Base-by-base conservation (phyloP, 306 rosid species). In the Lablab purpureus region DNA sequence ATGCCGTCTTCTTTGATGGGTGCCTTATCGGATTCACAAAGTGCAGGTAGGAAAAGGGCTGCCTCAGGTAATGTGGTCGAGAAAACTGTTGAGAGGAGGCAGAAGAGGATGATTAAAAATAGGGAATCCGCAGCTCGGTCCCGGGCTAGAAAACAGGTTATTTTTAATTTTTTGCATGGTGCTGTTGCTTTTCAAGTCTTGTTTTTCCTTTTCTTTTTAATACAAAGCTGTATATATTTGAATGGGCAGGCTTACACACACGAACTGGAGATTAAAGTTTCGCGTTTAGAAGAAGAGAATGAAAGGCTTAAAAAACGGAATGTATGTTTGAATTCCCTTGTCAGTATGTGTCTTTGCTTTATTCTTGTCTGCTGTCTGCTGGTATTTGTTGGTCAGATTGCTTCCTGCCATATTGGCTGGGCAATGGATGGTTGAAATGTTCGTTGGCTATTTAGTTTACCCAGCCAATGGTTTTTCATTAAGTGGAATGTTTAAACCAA, bases 101-200 rank as follows among this genome's bases (percentile, higher is more conserved):
- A 95, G 75, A 95, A 95, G 84, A 88, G 99, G 82, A 95, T 96
- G 99, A 96, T 96, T 18, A 96, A 96, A 82, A 96, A 96, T 69
- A 85, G 99, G 74, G 99, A 93, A 87, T 96, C 99, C 25, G 99
- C 99, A 23, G 99, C 99, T 6, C 90, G 99, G 73, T 96, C 99
- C 60, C 86, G 99, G 41, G 98, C 97, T 46, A 88, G 99, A 88
- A 93, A 92, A 86, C 99, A 96, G 97, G 99, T 96, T 62, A 71
- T 30, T 22, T n/a, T 41, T 73, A 1, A 62, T 40, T 36, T 10
- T 22, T 66, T 22, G 46, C 10, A 21, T 81, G 49, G 47, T 40
- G 56, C 34, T 70, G 23, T 50, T 70, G 68, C 25, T 79, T n/a
- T 50, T 59, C 71, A 56, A 40, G 80, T 52, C n/a, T 12, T 36